Base-by-base conservation (phyloP, 2,329 filamentous ascomycete species). In the Paramyrothecium sp. region DNA sequence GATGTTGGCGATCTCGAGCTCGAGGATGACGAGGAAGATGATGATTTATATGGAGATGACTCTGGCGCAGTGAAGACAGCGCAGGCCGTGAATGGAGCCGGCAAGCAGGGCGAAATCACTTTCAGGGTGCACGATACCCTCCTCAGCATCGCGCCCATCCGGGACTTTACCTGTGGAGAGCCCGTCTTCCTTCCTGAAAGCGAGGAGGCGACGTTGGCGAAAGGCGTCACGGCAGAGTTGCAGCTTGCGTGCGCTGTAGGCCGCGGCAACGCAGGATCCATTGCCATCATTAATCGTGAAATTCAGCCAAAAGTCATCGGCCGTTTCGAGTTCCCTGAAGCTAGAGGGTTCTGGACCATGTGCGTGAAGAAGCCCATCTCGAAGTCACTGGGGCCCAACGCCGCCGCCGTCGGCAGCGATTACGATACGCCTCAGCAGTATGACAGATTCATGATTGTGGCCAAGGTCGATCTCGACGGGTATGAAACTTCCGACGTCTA, bases 401-500 rank as follows among this genome's bases (percentile, higher is more conserved):
- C 82, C 2, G 73, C 82, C 2, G 75, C 81, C 2, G 75, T 83
- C 2, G 76, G 76, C 2, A 77, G 73, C n/a, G 84, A 87, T 58
- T 85, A 82, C 60, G 82, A 83, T 49, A 73, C 78, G 1, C 81
- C 86, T 47, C 81, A 82, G 3, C 84, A 89, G 61, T 88, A 89
- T 63, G 89, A 94, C 70, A 87, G 87, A 69, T 94, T 91, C 67
- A 86, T 97, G 79, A 91, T 97, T 63, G 86, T 94, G 22, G 90
- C 90, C 51, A 92, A 92, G 73, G 80, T 85, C 10, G 82, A 86
- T 51, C 74, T 85, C 20, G 85, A 88, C 57, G 89, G 87, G 1
- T 88, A 86, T 57, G 91, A 94, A 71, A 88, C 86, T 48, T 94
- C 91, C 1, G 87, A 91, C 56, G 88, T 96, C 2, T 93, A 93